Percentiles rank a stretch among this genome's conserved stretches.
Evolutionary conservation across 805 yeast genomes (phyloP).

Genomic region (Suhomyces prunicola): DNA sequence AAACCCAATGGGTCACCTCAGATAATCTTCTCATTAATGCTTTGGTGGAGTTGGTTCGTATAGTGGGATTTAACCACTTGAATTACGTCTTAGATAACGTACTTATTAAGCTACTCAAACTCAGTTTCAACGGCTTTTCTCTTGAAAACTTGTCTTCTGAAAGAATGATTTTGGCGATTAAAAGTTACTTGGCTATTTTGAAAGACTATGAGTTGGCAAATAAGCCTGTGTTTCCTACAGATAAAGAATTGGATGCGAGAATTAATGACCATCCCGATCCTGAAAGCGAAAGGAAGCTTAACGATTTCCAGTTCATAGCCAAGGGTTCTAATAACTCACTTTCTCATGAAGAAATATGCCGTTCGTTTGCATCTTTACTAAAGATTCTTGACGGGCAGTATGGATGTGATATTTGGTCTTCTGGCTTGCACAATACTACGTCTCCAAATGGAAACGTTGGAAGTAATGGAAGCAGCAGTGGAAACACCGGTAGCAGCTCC

Average conservation of each 20-base stretch:
- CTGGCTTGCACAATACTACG: not conserved
- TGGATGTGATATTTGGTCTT: constrained; percentile 39
- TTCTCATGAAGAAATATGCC: constrained; percentile 70
- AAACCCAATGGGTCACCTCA: constrained; percentile 73
- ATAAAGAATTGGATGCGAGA: constrained; percentile 30
- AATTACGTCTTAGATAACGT: constrained; percentile 79
- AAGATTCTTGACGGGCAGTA: constrained; percentile 56
- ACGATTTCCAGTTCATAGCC: constrained; percentile 41
- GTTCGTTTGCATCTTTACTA: constrained; percentile 52
- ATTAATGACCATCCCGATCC: not conserved
- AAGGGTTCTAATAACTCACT: constrained; percentile 44
- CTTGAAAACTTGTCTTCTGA: constrained; percentile 70
- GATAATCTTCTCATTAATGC: constrained; percentile 63
- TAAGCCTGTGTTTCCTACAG: constrained; percentile 74
- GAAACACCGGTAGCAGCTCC: not conserved
- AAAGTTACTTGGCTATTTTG: constrained; percentile 68
- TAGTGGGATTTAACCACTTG: constrained; percentile 74
- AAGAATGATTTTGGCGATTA: constrained; percentile 62
- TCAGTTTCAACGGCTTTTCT: constrained; percentile 53
- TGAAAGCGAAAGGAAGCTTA: constrained; percentile 6
- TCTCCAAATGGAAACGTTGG: not conserved
- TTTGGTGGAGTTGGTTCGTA: constrained; percentile 68
- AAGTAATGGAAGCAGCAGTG: not conserved
- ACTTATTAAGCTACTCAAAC: constrained; percentile 63
- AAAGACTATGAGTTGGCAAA: constrained; percentile 53